phyloP scores from a whole-genome alignment of 345 rosid genomes.

The Hevea brasiliensis region DNA sequence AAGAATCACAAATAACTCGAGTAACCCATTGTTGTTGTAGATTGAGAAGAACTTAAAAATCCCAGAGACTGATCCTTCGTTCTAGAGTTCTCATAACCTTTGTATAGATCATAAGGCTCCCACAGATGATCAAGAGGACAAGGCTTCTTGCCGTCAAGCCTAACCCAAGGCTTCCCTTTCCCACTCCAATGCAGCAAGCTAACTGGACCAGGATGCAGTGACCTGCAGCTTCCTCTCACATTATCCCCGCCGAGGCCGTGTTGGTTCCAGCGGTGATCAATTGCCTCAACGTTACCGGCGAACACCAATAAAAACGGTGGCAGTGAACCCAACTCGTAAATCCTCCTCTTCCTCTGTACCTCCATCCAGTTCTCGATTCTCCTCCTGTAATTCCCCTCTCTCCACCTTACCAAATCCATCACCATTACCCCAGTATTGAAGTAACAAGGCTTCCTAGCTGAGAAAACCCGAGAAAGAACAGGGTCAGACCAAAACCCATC shows the following conservation, averaged over 20 bases:
- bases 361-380: constrained; percentile 90
- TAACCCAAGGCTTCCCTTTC: constrained; percentile 93
- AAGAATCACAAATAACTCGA: constrained; percentile 45
- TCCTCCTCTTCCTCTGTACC: constrained; percentile 63
- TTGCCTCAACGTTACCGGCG: constrained; percentile 74
- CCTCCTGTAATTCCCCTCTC: constrained; percentile 63
- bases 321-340: constrained; percentile 84
- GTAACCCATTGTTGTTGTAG: constrained; percentile 28
- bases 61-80: constrained; percentile 30
- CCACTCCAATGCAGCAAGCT: constrained; percentile 98
- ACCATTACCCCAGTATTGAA: constrained; percentile 99
- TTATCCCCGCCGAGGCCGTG: constrained; percentile 97
- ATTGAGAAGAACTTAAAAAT: constrained; percentile 24
- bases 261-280: constrained; percentile 91
- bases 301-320: constrained; percentile 87
- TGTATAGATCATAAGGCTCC: constrained; percentile 75
- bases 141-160: constrained; percentile 72
- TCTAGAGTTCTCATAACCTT: constrained; percentile 9
- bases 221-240: constrained; percentile 77
- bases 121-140: constrained; percentile 79
- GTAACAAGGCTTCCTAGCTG: constrained; percentile 58
- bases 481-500: constrained; percentile 86
- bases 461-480: constrained; percentile 52
- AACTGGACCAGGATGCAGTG: constrained; percentile 82
- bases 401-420: constrained; percentile 80